Evolutionary conservation across 345 rosid genomes (phyloP).

Genomic region (Iberis pinnata): DNA sequence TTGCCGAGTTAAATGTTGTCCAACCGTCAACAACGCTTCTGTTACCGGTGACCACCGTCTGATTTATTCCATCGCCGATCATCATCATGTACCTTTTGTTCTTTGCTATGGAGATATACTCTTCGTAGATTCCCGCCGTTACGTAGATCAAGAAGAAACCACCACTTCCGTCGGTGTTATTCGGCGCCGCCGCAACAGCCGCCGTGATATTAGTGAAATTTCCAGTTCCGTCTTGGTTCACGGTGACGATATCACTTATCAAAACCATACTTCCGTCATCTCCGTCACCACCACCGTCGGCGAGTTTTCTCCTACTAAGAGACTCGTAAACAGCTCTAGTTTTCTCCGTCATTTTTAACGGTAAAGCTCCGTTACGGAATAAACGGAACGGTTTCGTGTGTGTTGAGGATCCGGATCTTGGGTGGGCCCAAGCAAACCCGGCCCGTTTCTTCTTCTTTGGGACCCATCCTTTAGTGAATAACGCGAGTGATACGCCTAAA

Average conservation of each 20-base stretch:
- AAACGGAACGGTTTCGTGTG: constrained; percentile 23
- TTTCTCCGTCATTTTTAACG: constrained; percentile 48
- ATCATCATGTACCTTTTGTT: constrained; percentile 75
- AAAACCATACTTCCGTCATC: constrained; percentile 36
- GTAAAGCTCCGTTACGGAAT: constrained; percentile 42
- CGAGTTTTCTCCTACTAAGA: constrained; percentile 31
- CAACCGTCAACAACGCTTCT: constrained; percentile 78
- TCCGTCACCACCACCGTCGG: constrained; percentile 14
- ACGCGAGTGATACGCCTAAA: constrained; percentile 62
- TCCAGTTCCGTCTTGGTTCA: constrained; percentile 58
- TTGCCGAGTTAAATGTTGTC: constrained; percentile 90
- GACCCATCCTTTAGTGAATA: constrained; percentile 68
- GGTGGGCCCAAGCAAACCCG: constrained; percentile 32
- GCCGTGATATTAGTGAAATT: constrained; percentile 58
- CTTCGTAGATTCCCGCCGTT: constrained; percentile 72
- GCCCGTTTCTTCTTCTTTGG: constrained; percentile 44
- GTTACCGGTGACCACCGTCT: constrained; percentile 75
- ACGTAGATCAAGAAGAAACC: constrained; percentile 76
- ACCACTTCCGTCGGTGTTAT: constrained; percentile 40
- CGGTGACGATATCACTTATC: constrained; percentile 57
- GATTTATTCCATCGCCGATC: constrained; percentile 82
- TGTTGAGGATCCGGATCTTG: constrained; percentile 14
- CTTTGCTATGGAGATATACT: constrained; percentile 59
- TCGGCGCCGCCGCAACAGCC: constrained; percentile 68
- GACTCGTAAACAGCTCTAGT: constrained; percentile 41